Evolutionary conservation across 805 yeast species (phyloP).

Genomic region (Kluyveromyces starmeri): DNA sequence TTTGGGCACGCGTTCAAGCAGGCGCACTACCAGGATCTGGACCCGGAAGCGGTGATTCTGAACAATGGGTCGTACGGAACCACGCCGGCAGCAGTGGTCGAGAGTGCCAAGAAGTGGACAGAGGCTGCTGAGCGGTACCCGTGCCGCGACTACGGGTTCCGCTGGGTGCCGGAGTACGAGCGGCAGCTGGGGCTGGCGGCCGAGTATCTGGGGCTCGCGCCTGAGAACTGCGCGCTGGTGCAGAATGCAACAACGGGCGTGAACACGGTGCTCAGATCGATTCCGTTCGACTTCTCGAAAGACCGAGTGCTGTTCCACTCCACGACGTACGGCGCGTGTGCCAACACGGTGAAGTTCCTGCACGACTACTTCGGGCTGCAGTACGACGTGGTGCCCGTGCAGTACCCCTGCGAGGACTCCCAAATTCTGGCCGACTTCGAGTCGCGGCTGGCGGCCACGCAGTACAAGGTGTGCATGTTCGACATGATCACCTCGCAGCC

Average conservation of each 20-base stretch:
- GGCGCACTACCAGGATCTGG: conserved; percentile 38
- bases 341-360: conserved; percentile 40
- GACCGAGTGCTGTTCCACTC: conserved; percentile 43
- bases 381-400: conserved; percentile 31
- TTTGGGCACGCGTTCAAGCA: conserved; percentile 45
- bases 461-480: conserved; percentile 38
- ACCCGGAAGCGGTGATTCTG: conserved; percentile 34
- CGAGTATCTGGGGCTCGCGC: conserved; percentile 39
- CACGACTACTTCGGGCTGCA: conserved; percentile 28
- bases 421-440: conserved; percentile 32
- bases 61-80: conserved; percentile 63
- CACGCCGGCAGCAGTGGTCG: conserved; percentile 40
- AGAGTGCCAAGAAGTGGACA: conserved; percentile 27
- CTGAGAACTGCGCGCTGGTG: conserved; percentile 42
- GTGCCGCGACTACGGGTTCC: conserved; percentile 34
- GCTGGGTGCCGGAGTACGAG: conserved; percentile 24
- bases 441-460: conserved; percentile 18
- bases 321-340: conserved; percentile 48
- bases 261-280: conserved; percentile 47
- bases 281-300: conserved; percentile 35
- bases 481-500: conserved; percentile 61
- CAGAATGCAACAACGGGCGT: conserved; percentile 54
- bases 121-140: conserved; percentile 34
- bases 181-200: conserved; percentile 33
- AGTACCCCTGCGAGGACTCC: conserved; percentile 38